phyloP scores from a whole-genome alignment of 345 rosid genomes.

The Salix brachista region DNA sequence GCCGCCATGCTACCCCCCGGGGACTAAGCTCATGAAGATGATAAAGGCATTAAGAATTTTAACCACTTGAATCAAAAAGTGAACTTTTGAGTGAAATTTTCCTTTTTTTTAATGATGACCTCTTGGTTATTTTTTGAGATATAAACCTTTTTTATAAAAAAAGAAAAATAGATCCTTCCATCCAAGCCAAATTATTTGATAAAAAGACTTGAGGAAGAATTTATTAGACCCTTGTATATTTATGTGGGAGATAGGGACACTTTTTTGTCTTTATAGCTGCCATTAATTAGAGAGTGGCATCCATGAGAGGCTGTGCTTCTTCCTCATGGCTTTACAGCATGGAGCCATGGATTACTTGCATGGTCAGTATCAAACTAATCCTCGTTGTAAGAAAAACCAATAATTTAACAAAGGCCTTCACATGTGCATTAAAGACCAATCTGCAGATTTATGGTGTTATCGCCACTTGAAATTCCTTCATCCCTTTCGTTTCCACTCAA shows the following conservation, averaged over 20 bases:
- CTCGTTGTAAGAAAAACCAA: constrained; percentile 4
- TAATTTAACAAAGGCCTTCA: constrained; percentile 17
- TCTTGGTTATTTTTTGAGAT: constrained; percentile 11
- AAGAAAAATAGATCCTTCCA: neutral
- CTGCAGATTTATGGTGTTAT: constrained; percentile 10
- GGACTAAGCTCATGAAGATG: too few relatives aligned
- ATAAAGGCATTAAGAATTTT: too few relatives aligned
- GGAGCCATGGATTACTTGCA: neutral
- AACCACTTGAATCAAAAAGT: too few relatives aligned
- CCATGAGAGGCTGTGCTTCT: constrained; percentile 26
- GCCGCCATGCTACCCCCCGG: too few relatives aligned
- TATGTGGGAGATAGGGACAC: neutral
- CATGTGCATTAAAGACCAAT: constrained; percentile 36
- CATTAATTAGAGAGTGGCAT: neutral
- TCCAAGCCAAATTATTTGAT: neutral
- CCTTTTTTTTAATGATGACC: neutral
- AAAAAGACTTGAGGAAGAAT: constrained; percentile 6
- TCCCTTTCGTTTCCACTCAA: neutral
- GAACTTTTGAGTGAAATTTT: neutral
- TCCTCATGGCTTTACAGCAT: constrained; percentile 33
- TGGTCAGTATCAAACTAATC: constrained; percentile 5
- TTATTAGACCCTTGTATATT: constrained; percentile 5
- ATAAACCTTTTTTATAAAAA: neutral
- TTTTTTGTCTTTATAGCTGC: neutral
- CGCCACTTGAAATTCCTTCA: constrained; percentile 8